phyloP scores from a whole-genome alignment of 1,139 yeast species.

The Yamadazyma conglobata region DNA sequence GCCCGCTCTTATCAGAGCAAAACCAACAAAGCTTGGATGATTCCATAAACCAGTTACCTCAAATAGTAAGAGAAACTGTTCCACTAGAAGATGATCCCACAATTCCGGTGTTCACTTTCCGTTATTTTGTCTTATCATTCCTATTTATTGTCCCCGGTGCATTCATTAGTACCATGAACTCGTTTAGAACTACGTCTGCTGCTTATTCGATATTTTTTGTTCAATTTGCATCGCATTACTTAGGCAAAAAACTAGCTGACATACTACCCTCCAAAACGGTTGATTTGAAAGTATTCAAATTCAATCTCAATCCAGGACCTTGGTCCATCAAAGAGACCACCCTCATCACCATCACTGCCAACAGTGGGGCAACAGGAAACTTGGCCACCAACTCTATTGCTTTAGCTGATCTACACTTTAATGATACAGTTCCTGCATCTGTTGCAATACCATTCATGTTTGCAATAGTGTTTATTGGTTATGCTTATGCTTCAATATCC shows the following conservation, averaged over 20 bases:
- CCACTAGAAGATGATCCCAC: conserved; percentile 35
- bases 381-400: conserved; percentile 41
- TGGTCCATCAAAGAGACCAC: conserved; percentile 47
- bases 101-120: conserved; percentile 36
- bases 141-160: conserved; percentile 47
- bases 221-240: conserved; percentile 41
- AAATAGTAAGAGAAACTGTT: conserved; percentile 30
- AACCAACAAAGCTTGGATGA: background rate
- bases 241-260: conserved; percentile 38
- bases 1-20: background rate
- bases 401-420: conserved; percentile 38
- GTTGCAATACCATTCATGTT: conserved; percentile 41
- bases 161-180: conserved; percentile 45
- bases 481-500: conserved; percentile 46
- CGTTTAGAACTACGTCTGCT: conserved; percentile 45
- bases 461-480: conserved; percentile 46
- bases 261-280: conserved; percentile 6
- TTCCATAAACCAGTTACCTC: conserved; percentile 18
- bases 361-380: conserved; percentile 46
- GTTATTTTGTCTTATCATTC: conserved; percentile 36
- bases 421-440: conserved; percentile 25
- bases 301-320: conserved; percentile 37
- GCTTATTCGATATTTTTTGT: conserved; percentile 46
- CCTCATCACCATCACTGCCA: conserved; percentile 42
- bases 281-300: conserved; percentile 4